phyloP scores from a whole-genome alignment of 2,329 filamentous ascomycete genomes.

The Plenodomus biglobosus region DNA sequence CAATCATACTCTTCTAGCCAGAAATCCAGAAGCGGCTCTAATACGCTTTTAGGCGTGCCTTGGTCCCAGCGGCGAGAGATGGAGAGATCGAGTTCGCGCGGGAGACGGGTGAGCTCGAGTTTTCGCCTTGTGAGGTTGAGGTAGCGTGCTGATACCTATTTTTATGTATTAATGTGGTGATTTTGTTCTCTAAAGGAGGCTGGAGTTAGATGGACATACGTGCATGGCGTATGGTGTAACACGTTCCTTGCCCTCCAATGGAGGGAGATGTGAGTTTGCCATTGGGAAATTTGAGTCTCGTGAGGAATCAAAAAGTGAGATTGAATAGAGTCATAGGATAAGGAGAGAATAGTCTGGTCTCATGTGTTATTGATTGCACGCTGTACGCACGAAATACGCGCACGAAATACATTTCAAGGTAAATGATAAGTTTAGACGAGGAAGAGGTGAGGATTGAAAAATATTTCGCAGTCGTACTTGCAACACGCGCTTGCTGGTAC shows the following conservation, averaged over 20 bases:
- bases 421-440: too few species aligned
- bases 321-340: background rate
- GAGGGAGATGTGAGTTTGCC: background rate
- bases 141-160: slow-evolving; percentile 66
- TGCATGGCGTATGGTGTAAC: slow-evolving; percentile 40
- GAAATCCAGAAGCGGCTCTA: slow-evolving; percentile 67
- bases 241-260: slow-evolving; percentile 13
- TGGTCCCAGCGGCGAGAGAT: slow-evolving; percentile 56
- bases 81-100: slow-evolving; percentile 57
- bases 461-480: too few species aligned
- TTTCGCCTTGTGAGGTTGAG: slow-evolving; percentile 68
- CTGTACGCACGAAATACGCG: too few species aligned
- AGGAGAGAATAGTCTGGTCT: background rate
- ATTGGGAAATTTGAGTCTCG: too few species aligned
- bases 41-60: slow-evolving; percentile 59
- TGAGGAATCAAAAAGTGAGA: too few species aligned
- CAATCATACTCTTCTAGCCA: slow-evolving; percentile 69
- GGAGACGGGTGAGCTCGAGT: slow-evolving; percentile 65
- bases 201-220: slow-evolving; percentile 15
- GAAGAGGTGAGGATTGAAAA: too few species aligned
- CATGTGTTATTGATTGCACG: too few species aligned
- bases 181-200: too few species aligned
- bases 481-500: too few species aligned
- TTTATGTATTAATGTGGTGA: background rate
- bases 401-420: too few species aligned